Conservation (phyloP, 345 rosid genomes). For the Excoecaria cochinchinensis region DNA sequence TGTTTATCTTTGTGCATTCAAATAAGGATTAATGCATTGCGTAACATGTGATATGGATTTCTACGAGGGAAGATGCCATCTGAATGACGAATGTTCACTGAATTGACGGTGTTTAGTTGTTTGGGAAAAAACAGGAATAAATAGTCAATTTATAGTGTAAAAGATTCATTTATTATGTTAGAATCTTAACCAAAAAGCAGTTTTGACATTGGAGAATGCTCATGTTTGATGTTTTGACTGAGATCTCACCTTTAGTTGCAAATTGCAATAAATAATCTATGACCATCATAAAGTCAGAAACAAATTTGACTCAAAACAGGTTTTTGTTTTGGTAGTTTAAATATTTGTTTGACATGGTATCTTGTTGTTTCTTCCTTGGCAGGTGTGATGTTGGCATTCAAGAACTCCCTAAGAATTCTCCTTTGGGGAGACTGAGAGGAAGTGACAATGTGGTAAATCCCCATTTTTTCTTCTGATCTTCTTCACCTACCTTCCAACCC, state of each 20-base stretch:
- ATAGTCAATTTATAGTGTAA: too few relatives aligned
- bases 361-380: conserved; percentile 14
- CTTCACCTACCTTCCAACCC: background rate
- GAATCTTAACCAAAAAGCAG: background rate
- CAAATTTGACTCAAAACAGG: background rate
- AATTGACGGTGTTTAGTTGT: background rate
- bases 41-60: too few relatives aligned
- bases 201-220: background rate
- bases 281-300: background rate
- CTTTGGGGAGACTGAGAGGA: conserved; percentile 89
- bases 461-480: background rate
- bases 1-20: too few relatives aligned
- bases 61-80: background rate
- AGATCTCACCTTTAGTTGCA: background rate
- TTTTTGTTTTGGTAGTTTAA: background rate
- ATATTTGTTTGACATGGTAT: background rate
- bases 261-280: background rate
- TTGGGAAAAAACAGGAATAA: background rate
- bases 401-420: conserved; percentile 74
- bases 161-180: too few relatives aligned
- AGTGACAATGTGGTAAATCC: conserved; percentile 84
- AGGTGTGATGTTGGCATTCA: conserved; percentile 91
- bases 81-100: background rate
- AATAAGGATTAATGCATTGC: too few relatives aligned
- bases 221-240: background rate